Conservation (phyloP, 2,329 filamentous ascomycete species). For the Colletotrichum lentis region DNA sequence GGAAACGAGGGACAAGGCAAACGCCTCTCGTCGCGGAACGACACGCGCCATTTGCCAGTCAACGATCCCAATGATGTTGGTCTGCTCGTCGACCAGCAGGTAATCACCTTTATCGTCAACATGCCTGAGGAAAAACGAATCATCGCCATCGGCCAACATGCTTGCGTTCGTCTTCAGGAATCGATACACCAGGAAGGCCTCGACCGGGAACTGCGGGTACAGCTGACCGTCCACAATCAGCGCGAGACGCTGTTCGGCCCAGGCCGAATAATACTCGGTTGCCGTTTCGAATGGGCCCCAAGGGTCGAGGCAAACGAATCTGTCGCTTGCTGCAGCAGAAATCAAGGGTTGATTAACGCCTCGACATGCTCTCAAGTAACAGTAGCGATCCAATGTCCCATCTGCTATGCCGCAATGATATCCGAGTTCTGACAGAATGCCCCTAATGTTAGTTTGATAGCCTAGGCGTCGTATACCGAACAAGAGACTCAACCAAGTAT, state of each 20-base stretch:
- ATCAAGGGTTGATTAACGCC: slow-evolving; percentile 34
- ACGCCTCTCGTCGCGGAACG: slow-evolving; percentile 21
- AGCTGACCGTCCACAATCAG: slow-evolving; percentile 47
- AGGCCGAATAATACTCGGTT: slow-evolving; percentile 41
- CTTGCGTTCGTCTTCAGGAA: slow-evolving; percentile 48
- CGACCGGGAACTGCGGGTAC: slow-evolving; percentile 42
- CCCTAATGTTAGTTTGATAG: no score
- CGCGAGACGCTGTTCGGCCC: slow-evolving; percentile 41
- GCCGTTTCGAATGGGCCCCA: slow-evolving; percentile 36
- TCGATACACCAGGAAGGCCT: slow-evolving; percentile 50
- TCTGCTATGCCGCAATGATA: no score
- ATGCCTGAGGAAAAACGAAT: slow-evolving; percentile 54
- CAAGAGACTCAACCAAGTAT: no score
- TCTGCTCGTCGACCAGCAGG: slow-evolving; percentile 53
- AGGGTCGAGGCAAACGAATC: slow-evolving; percentile 42
- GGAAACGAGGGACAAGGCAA: slow-evolving; percentile 3
- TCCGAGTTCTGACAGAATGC: no score
- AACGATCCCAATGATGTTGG: slow-evolving; percentile 50
- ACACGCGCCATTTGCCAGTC: slow-evolving; percentile 41
- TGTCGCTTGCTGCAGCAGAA: slow-evolving; percentile 43
- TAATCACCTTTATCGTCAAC: slow-evolving; percentile 57
- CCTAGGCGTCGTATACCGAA: no score
- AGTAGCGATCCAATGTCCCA: no score
- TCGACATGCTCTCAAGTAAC: no score
- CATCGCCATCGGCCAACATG: no score